Evolutionary conservation across 2,329 filamentous ascomycete species (phyloP), one percentile per base, ranked within the genome.

Genomic region (Coleophoma eucalyptorum): DNA sequence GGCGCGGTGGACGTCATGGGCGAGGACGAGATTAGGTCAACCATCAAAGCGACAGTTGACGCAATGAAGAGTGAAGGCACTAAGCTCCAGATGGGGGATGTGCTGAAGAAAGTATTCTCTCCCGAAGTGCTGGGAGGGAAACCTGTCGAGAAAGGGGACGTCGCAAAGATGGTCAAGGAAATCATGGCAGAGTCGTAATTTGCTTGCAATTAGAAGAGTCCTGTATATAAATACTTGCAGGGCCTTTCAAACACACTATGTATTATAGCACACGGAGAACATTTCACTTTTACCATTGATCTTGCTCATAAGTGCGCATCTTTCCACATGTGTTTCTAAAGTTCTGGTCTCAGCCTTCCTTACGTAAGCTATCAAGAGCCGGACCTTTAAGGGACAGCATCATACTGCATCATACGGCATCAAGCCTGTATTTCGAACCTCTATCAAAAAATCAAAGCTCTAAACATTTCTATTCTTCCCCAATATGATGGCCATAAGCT

Each of bases 81-180:
- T 45, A 81, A 81, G 65, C 62, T 73, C 13, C 66, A 75, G 45
- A 68, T 84, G 55, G 83, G 85, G 4, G 75, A 80, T 50, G 76
- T 86, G 10, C 79, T 90, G 77, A 87, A 83, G 72, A 75, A 70
- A 54, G 66, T 87, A 11, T 67, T 81, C 48, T 69, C 69, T 41
- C 73, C 75, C 31, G 72, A 75, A 7, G 76, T 72, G 4, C 68
- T 89, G 26, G 79, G 83, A 52, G 86, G 81, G 34, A 84, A 84
- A 68, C 75, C 79, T 37, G 76, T 88, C 34, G 81, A 90, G 63
- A 82, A 76, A 68, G 77, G 75, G 48, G 75, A 79, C 56, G 70
- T 91, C 44, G 78, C 76, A 4, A 79, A 72, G 59, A 68, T 85
- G 58, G 80, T 89, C 46, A 86, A 86, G 69, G 72, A 82, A 62